Conservation (phyloP, 495 filamentous ascomycete genomes). For the Thozetella sp. region DNA sequence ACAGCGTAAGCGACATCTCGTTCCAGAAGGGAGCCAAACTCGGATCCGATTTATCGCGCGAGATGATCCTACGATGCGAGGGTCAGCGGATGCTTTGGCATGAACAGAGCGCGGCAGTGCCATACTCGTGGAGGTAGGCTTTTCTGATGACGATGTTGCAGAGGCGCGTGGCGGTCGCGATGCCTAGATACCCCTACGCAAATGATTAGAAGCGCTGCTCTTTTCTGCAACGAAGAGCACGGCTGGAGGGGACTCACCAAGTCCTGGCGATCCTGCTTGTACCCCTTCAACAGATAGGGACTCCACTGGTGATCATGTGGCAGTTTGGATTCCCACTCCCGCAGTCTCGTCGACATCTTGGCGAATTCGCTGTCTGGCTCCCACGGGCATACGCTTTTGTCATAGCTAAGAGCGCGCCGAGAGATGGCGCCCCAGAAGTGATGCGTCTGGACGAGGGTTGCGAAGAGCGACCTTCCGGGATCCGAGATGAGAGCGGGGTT, state of each 20-base stretch:
- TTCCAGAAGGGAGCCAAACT: slow-evolving; percentile 35
- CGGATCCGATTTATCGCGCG: slow-evolving; percentile 32
- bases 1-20: slow-evolving; percentile 44
- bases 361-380: slow-evolving; percentile 42
- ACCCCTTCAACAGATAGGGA: slow-evolving; percentile 37
- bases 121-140: slow-evolving; percentile 46
- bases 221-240: background rate
- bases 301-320: slow-evolving; percentile 45
- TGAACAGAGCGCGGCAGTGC: background rate
- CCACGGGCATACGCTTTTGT: slow-evolving; percentile 37
- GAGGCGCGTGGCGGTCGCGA: slow-evolving; percentile 48
- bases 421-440: slow-evolving; percentile 51
- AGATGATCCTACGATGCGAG: slow-evolving; percentile 35
- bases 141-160: slow-evolving; percentile 53
- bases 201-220: slow-evolving; percentile 1
- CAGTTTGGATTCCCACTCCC: slow-evolving; percentile 42
- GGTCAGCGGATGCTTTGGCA: background rate
- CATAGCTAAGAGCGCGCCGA: slow-evolving; percentile 37
- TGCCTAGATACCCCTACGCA: slow-evolving; percentile 44
- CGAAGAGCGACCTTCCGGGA: slow-evolving; percentile 45
- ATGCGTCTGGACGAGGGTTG: slow-evolving; percentile 50
- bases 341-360: slow-evolving; percentile 32
- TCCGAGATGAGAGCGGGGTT: slow-evolving; percentile 41
- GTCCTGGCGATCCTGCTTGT: slow-evolving; percentile 43
- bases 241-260: slow-evolving; percentile 31